Base-by-base conservation (phyloP, 768 basidiomycete genomes). In the Botryobasidium botryosum region DNA sequence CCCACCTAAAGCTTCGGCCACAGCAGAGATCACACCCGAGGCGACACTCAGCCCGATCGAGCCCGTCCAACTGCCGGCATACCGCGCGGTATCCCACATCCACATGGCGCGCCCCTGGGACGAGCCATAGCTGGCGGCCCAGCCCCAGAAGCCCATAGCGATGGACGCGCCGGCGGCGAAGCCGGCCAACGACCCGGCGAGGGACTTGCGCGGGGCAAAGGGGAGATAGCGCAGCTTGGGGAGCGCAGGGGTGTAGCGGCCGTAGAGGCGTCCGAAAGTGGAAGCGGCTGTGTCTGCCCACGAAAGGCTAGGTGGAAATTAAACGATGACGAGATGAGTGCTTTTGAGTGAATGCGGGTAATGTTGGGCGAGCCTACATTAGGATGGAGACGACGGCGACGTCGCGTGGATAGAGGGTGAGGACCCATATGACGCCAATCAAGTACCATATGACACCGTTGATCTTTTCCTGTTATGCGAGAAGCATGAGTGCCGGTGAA, bases 211-310 rank as follows among this genome's bases (percentile, higher is more conserved):
- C 0, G 78, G 74, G 0, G 85, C 83, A 40, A 91, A 68, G 0
- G 76, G 82, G 33, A 88, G 64, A n/a, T 41, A 37, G 63, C 20
- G 59, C 57, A 45, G 59, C 40, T 37, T 63, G 57, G 79, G 79
- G 3, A 81, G 70, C 4, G 63, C 69, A 0, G 74, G 71, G 0
- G 86, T 85, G 37, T 64, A 61, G n/a, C 65, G 63, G 32, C 86
- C 85, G 58, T 73, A 86, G 27, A 86, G 64, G n/a, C 90, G 75
- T 35, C 90, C 90, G 51, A 92, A 66, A 10, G 85, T 91, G 7
- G 90, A 92, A 4, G 90, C 90, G 15, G 87, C 77, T 1, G 90
- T 92, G 60, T 94, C 90, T 0, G 86, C 88, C 90, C 90, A 94
- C 26, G 87, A 88, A 39, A 94, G 75, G 50, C 88, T 92, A 54